A percentile compares a stretch with the other conserved stretches of the same genome.
These are phyloP conservation scores for Flaveria robusta DNA, from an alignment of 129 eudicot genomes.

Conservation along the genomic window DNA sequence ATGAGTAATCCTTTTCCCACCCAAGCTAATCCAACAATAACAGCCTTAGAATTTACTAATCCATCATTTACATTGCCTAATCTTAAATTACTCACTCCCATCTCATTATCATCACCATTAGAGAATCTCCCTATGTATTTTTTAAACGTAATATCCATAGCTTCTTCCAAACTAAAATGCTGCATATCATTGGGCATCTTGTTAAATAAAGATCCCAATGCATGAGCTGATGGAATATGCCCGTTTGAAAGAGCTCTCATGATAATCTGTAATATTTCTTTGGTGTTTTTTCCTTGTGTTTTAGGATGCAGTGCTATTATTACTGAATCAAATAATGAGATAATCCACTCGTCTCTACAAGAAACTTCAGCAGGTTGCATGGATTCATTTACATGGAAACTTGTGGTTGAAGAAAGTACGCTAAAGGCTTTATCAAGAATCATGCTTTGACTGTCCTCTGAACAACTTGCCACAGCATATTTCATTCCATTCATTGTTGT, in stretches of 20 bases:
- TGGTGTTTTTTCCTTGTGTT: slow-evolving; percentile 48
- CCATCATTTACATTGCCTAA: slow-evolving; percentile 25
- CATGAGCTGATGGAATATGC: slow-evolving; percentile 84
- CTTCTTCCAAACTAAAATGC: slow-evolving; percentile 54
- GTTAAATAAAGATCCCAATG: slow-evolving; percentile 86
- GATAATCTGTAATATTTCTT: slow-evolving; percentile 48
- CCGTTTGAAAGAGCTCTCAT: slow-evolving; percentile 48
- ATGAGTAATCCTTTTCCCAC: slow-evolving; percentile 88
- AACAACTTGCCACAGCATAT: slow-evolving; percentile 66
- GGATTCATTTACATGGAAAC: slow-evolving; percentile 28
- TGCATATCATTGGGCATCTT: slow-evolving; percentile 50
- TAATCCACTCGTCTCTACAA: slow-evolving; percentile 61
- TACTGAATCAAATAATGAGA: slow-evolving; percentile 78
- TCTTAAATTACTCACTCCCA: slow-evolving; percentile 32
- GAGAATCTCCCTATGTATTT: slow-evolving; percentile 28
- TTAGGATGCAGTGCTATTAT: slow-evolving; percentile 69
- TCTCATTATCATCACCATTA: slow-evolving; percentile 12
- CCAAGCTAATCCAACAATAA: slow-evolving; percentile 77
- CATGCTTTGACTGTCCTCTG: slow-evolving; percentile 53
- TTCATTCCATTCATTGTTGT: slow-evolving; percentile 72
- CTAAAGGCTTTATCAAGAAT: slow-evolving; percentile 60
- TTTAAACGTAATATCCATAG: slow-evolving; percentile 50
- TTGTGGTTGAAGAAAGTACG: slow-evolving; percentile 42
- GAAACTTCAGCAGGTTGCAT: slow-evolving; percentile 36
- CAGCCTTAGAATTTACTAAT: slow-evolving; percentile 25